A percentile compares a stretch with the other conserved stretches of the same genome.
phyloP scores from a whole-genome alignment of 2,329 filamentous ascomycete species.

The Celoporthe dispersa region DNA sequence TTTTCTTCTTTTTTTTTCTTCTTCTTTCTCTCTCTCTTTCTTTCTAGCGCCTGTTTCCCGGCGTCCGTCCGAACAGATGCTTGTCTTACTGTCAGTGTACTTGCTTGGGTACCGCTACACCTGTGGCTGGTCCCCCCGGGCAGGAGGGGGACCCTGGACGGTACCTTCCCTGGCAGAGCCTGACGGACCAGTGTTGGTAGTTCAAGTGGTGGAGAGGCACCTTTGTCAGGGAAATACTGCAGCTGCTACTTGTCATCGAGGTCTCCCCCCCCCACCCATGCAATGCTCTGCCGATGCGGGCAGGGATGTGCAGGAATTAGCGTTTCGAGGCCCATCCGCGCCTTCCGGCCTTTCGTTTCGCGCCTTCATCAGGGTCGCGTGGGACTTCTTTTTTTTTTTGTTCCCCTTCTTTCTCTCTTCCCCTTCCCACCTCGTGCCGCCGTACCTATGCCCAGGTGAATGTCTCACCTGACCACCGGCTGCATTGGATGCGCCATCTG shows the following conservation, averaged over 20 bases:
- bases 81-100: not conserved
- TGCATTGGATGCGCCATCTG: not conserved
- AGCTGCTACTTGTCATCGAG: not conserved
- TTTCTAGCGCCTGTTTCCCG: not conserved
- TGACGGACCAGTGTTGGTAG: not conserved
- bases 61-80: constrained; percentile 3
- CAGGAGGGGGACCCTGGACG: no score
- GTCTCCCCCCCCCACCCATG: not conserved
- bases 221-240: not conserved
- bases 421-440: not conserved
- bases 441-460: not conserved
- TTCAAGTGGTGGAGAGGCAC: not conserved
- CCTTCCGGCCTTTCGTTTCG: not conserved
- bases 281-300: not conserved
- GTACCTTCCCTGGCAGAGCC: not conserved
- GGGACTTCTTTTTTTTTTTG: not conserved
- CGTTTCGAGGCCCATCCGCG: not conserved
- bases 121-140: not conserved
- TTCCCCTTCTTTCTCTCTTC: not conserved
- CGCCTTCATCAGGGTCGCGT: not conserved
- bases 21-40: not conserved
- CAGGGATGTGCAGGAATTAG: not conserved
- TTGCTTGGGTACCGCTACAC: constrained; percentile 10
- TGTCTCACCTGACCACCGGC: not conserved
- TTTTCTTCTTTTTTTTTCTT: not conserved